Conservation (phyloP, 2,329 filamentous ascomycete genomes). For the Cladophialophora exuberans region DNA sequence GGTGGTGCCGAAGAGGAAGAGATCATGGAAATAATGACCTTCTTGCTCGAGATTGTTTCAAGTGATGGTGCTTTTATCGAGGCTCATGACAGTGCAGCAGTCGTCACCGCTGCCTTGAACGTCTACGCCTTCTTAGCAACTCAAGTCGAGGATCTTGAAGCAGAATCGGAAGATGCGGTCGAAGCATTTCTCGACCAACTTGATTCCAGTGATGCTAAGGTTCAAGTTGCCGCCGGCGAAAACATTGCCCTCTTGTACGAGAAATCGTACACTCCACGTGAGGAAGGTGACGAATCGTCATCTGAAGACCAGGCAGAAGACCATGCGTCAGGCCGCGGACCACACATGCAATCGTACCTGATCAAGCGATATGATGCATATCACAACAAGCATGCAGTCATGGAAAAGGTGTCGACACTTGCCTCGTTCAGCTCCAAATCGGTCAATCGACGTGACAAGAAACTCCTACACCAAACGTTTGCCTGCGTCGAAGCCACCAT, state of each 20-base stretch:
- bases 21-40: slow-evolving; percentile 72
- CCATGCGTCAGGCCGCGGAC: slow-evolving; percentile 43
- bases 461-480: slow-evolving; percentile 68
- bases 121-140: slow-evolving; percentile 82
- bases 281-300: slow-evolving; percentile 57
- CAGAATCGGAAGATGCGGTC: slow-evolving; percentile 71
- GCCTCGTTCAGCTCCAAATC: slow-evolving; percentile 63
- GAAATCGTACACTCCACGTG: slow-evolving; percentile 63
- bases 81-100: slow-evolving; percentile 69
- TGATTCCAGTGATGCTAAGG: slow-evolving; percentile 69
- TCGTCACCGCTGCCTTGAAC: slow-evolving; percentile 75
- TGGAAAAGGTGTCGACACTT: slow-evolving; percentile 62
- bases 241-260: slow-evolving; percentile 85
- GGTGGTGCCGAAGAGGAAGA: slow-evolving; percentile 72
- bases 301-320: slow-evolving; percentile 53
- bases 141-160: slow-evolving; percentile 73
- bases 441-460: slow-evolving; percentile 69
- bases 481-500: slow-evolving; percentile 68
- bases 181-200: slow-evolving; percentile 86
- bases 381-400: slow-evolving; percentile 64
- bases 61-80: slow-evolving; percentile 75
- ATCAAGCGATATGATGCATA: slow-evolving; percentile 71
- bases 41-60: slow-evolving; percentile 75
- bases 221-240: slow-evolving; percentile 76
- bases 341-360: slow-evolving; percentile 37